Evolutionary conservation across 495 filamentous ascomycete species (phyloP), one percentile per base, ranked within the genome.

Genomic region (Polyplosphaeria fusca): DNA sequence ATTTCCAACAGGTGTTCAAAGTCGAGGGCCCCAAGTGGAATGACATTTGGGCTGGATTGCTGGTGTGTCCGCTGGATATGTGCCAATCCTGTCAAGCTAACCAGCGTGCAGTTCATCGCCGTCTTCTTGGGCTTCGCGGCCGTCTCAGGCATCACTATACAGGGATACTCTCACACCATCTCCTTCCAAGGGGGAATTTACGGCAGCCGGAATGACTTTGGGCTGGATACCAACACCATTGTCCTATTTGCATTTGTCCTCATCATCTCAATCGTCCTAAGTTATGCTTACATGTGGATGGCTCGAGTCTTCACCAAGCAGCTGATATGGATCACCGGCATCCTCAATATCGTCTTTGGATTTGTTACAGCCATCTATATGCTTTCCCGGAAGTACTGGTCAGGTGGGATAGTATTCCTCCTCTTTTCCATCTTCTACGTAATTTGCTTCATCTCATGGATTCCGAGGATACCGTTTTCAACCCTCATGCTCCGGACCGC

Each of bases 401-500:
- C 83, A 24, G 89, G 86, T 18, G 92, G 86, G 16, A 88, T 96
- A 42, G 85, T 94, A 23, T 94, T 93, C 73, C 79, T 94, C 2
- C 62, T 91, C 23, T 90, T 94, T 66, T 79, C 87, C 0, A 75
- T 89, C 40, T 88, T 95, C 69, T 86, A 86, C 40, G 82, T 91
- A 65, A 76, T 95, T 53, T 89, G 80, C 67, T 89, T 86, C 69
- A 79, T 86, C 70, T 82, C 79, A 60, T 96, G 92, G 89, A 89
- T 90, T 40, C 82, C 81, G 16, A 80, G 89, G 24, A 96, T 96
- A 44, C 91, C 89, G 0, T 95, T 95, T 71, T 88, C 86, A 35
- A 88, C 88, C 0, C 76, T 95, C 42, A 93, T 96, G 89, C 75
- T 97, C 16, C 84, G 91, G 71, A 91, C 87, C 0, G 78, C 82